These are phyloP conservation scores for Thuidium tamariscinum DNA, from an alignment of 225 moss, liverwort and hornwort species.

Conservation along the genomic window DNA sequence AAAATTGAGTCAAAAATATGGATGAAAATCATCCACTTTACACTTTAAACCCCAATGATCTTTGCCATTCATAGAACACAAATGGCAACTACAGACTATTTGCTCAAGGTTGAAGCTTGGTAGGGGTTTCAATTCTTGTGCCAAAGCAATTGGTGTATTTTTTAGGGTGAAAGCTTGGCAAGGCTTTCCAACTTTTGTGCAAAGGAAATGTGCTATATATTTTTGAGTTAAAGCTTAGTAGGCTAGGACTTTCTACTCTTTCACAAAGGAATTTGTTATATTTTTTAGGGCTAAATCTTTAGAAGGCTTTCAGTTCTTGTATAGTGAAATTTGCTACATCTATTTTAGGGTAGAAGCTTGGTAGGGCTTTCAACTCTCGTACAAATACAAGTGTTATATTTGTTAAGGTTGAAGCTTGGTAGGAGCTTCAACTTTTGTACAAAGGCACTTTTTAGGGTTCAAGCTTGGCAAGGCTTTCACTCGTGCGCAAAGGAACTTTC, in stretches of 20 bases:
- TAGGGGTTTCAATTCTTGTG: fast-evolving
- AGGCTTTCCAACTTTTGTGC: no score
- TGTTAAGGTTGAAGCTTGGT: neutral
- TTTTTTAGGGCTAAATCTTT: neutral
- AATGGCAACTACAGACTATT: neutral
- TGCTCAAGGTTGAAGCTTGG: no score
- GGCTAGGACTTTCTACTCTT: no score
- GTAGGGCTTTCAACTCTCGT: neutral
- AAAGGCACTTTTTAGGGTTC: neutral
- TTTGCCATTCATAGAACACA: neutral
- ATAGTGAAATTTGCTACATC: no score
- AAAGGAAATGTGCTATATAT: no score
- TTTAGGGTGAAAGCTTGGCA: no score
- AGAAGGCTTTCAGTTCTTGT: neutral
- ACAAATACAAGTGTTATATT: neutral
- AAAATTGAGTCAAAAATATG: neutral
- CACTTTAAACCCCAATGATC: neutral
- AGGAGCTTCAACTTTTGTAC: neutral
- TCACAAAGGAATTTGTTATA: no score
- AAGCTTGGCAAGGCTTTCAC: neutral
- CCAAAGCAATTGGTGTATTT: neutral
- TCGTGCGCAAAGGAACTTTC: no score
- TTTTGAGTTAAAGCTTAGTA: no score
- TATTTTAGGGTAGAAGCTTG: no score
- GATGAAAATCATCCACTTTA: neutral